These are phyloP conservation scores for Entomortierella parvispora DNA, from an alignment of 192 early-diverging fungal genomes.

Conservation along the genomic window DNA sequence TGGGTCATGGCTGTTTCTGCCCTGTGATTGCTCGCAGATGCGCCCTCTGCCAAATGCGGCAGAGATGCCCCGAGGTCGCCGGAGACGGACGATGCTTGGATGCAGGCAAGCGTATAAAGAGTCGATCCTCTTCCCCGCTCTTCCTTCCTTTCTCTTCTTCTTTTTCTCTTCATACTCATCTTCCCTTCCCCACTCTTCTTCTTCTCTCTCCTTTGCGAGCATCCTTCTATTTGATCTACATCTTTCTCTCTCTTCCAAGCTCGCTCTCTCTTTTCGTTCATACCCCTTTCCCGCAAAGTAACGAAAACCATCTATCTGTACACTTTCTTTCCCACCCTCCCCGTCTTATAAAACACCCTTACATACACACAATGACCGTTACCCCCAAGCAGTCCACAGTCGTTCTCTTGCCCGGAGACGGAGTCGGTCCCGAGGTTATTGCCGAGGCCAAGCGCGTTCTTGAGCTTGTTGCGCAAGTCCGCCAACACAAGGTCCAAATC, in stretches of 20 bases:
- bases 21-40: too few relatives aligned
- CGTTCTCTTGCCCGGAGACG: constrained; percentile 90
- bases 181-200: neutral
- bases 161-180: neutral
- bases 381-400: constrained; percentile 40
- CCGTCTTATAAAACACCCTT: neutral
- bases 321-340: neutral
- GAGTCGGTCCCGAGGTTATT: constrained; percentile 95
- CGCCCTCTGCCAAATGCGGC: too few relatives aligned
- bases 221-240: constrained; percentile 9
- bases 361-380: constrained; percentile 13
- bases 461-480: constrained; percentile 74
- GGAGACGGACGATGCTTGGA: too few relatives aligned
- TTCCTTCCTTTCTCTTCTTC: neutral
- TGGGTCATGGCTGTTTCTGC: too few relatives aligned
- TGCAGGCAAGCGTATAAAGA: too few relatives aligned
- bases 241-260: neutral
- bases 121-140: neutral
- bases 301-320: too few relatives aligned
- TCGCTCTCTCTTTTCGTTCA: neutral
- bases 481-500: constrained; percentile 71
- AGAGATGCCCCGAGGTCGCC: too few relatives aligned
- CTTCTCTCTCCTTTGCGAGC: neutral
- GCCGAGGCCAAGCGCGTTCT: constrained; percentile 92
- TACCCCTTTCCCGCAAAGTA: neutral